phyloP scores from a whole-genome alignment of 306 rosid species.

The Sphenostylis stenocarpa region DNA sequence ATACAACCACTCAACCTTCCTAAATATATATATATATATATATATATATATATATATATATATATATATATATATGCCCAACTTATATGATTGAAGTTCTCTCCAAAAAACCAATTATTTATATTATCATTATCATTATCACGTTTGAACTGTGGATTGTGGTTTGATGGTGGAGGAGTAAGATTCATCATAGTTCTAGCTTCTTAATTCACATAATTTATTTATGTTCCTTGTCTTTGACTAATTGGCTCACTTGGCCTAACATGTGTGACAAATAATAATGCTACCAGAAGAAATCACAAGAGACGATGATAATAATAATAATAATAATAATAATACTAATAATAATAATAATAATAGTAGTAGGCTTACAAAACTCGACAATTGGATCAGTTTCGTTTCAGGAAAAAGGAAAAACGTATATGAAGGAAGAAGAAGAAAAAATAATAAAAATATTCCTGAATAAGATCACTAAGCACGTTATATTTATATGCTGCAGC shows the following conservation, averaged over 20 bases:
- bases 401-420: not conserved
- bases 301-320: no score
- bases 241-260: not conserved
- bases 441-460: not conserved
- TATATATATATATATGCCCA: not conserved
- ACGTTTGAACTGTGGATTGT: conserved; percentile 8
- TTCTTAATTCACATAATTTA: not conserved
- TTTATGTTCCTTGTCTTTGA: not conserved
- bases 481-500: not conserved
- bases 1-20: not conserved
- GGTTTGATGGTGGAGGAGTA: not conserved
- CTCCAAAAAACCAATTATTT: not conserved
- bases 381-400: not conserved
- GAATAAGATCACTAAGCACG: not conserved
- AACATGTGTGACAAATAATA: not conserved
- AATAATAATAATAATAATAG: not conserved
- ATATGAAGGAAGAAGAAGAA: not conserved
- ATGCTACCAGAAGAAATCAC: not conserved
- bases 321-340: no score
- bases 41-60: not conserved
- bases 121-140: not conserved
- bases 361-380: not conserved
- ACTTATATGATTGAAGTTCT: not conserved
- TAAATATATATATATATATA: not conserved
- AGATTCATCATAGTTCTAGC: not conserved